Evolutionary conservation across 306 rosid species (phyloP), one percentile per base, ranked within the genome.

Genomic region (Casuarina cunninghamiana): DNA sequence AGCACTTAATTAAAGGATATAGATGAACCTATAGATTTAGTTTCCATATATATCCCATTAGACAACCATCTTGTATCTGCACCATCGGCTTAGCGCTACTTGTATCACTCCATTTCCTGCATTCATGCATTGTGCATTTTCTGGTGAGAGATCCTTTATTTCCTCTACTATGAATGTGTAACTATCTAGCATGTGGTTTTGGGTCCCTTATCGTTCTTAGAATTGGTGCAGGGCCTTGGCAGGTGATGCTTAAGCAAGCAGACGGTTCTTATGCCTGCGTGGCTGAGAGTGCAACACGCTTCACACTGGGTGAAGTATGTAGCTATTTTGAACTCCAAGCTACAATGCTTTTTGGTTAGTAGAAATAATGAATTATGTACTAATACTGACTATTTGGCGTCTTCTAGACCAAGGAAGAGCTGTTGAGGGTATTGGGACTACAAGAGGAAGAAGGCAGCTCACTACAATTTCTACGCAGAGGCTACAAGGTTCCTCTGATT

Each of bases 211-310:
- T 74, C 39, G 55, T 53, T 83, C 50, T 79, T 73, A 46, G 75
- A 63, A 49, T 67, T 69, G 71, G 44, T 82, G 57, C 88, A 91
- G 98, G 98, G 75, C 97, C 98, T 61, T 95, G 98, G 98, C 97
- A 91, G 81, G 98, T 92, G 79, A 95, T 95, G 98, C 93, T 95
- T 83, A 95, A 92, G 88, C 98, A 95, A 89, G 83, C 91, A 55
- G 96, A 92, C 84, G 90, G 93, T 86, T 92, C 98, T 60, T 92
- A 73, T 86, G 97, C 98, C 75, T 95, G 97, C 26, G 78, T 95
- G 53, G 98, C 97, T 81, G 97, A 91, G 91, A 92, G 98, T 86
- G 87, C 90, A 68, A 81, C 85, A 32, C 94, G 97, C 75, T 91
- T 95, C 88, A 91, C 93, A 61, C 93, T 95, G 72, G 92, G 97